Conservation (phyloP, 495 filamentous ascomycete genomes). For the Talaromyces stipitatus region DNA sequence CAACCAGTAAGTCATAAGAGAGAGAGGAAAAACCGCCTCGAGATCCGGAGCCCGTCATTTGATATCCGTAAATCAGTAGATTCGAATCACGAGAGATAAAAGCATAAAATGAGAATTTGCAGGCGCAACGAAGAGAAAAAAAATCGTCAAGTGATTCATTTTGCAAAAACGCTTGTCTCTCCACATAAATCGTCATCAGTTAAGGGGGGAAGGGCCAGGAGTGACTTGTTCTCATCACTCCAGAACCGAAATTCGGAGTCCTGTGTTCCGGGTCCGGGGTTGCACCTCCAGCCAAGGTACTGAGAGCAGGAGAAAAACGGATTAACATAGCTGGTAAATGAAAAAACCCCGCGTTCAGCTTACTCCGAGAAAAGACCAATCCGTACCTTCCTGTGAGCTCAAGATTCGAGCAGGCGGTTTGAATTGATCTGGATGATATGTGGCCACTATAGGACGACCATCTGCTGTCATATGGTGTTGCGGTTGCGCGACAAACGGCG, state of each 20-base stretch:
- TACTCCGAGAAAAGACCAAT: constrained; percentile 40
- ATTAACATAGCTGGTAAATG: not conserved
- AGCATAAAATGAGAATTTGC: not conserved
- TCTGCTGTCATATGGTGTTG: constrained; percentile 16
- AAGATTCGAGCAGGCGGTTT: constrained; percentile 32
- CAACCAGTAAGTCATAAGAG: not conserved
- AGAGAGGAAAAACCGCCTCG: not conserved
- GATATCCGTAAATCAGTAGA: not conserved
- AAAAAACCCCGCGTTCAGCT: constrained; percentile 21
- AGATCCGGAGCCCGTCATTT: not conserved
- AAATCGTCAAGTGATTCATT: not conserved
- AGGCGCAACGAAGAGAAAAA: not conserved
- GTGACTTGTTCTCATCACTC: not conserved
- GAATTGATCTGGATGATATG: constrained; percentile 30
- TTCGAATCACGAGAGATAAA: not conserved
- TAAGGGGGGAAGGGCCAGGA: not conserved
- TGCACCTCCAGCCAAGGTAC: constrained; percentile 1
- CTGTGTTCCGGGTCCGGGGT: not conserved
- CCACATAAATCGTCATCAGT: not conserved
- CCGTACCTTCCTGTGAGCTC: constrained; percentile 37
- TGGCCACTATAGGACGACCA: constrained; percentile 29
- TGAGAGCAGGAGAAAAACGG: not conserved
- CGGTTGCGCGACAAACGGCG: constrained; percentile 19
- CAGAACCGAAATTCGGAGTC: not conserved
- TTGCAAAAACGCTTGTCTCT: not conserved